Evolutionary conservation across 495 filamentous ascomycete genomes (phyloP).

Genomic region (Neurospora cerealis): DNA sequence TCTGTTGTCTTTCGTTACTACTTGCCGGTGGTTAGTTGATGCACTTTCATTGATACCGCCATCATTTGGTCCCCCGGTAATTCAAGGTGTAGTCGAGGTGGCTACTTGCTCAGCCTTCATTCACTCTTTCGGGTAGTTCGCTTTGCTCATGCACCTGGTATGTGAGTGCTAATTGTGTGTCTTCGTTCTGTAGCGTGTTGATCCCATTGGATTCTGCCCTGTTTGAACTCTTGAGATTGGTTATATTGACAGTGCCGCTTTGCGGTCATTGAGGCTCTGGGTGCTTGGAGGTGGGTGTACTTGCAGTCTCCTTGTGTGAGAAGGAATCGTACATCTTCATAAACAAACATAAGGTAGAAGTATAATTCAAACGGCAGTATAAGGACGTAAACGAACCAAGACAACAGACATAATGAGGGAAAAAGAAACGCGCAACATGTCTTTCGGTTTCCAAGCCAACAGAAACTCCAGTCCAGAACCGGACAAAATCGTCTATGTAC

Average conservation of each 20-base stretch:
- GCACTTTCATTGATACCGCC: no score
- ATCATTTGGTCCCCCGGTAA: no score
- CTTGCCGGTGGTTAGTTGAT: no score
- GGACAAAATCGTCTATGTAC: not conserved
- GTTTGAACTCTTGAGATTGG: not conserved
- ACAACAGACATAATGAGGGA: not conserved
- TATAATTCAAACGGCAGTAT: not conserved
- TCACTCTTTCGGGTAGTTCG: no score
- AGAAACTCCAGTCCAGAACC: not conserved
- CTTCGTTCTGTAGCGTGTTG: not conserved
- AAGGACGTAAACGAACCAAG: not conserved
- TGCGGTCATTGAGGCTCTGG: not conserved
- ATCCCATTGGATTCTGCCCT: not conserved
- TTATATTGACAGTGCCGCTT: not conserved
- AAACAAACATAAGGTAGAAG: not conserved
- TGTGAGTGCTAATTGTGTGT: not conserved
- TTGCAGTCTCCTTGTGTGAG: not conserved
- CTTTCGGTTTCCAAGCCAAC: not conserved
- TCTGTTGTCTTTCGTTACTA: no score
- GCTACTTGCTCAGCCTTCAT: no score
- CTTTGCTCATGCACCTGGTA: not conserved
- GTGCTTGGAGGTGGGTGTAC: not conserved
- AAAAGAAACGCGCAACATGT: not conserved
- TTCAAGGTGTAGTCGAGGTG: no score
- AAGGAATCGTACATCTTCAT: not conserved